These are phyloP conservation scores for Coccomyxa sp. DNA, from an alignment of 139 green algal species.

Conservation along the genomic window DNA sequence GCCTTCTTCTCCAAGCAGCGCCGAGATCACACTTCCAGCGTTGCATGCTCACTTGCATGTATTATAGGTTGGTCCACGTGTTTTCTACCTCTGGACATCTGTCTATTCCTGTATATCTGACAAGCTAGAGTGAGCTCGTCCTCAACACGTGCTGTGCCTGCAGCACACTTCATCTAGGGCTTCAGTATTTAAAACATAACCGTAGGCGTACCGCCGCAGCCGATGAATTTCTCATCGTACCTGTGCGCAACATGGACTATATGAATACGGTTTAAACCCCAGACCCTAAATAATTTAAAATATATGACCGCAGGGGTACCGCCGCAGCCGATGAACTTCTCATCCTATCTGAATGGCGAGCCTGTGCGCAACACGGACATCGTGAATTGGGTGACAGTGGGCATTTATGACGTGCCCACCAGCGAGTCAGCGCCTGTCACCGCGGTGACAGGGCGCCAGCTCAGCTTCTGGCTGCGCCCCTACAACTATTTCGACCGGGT, in stretches of 20 bases:
- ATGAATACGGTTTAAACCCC: not conserved
- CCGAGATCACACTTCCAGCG: too few species aligned
- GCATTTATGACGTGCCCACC: not conserved
- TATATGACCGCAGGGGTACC: not conserved
- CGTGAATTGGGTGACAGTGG: not conserved
- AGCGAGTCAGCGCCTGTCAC: not conserved
- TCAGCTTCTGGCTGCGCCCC: not conserved
- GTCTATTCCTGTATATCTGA: too few species aligned
- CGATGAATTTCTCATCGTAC: not conserved
- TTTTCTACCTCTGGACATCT: too few species aligned
- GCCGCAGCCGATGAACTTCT: not conserved
- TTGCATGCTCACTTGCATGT: too few species aligned
- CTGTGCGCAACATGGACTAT: not conserved
- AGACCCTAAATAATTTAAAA: not conserved
- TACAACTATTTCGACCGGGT: slow-evolving; percentile 2
- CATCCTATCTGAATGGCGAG: not conserved
- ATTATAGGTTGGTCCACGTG: too few species aligned
- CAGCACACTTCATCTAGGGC: too few species aligned
- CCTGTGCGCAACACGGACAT: not conserved
- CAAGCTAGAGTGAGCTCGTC: too few species aligned
- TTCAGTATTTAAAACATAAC: not conserved
- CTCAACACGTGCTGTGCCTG: too few species aligned
- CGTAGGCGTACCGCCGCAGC: not conserved
- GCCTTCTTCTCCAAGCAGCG: too few species aligned
- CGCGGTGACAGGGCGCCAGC: not conserved